Conservation (phyloP, 2,329 filamentous ascomycete genomes). For the Hypoxylon rubiginosum region DNA sequence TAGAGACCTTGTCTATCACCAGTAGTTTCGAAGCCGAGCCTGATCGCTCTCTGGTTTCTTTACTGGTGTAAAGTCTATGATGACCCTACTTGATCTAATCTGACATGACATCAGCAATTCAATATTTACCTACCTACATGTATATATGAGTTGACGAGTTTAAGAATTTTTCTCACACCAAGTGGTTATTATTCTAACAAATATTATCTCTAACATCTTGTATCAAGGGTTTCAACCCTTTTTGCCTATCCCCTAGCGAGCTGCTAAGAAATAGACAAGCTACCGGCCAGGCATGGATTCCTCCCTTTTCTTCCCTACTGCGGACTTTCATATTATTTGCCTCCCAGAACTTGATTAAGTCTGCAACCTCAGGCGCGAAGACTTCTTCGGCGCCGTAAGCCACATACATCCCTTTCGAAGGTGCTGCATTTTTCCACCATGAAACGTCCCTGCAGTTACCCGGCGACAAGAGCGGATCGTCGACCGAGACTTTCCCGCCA, state of each 20-base stretch:
- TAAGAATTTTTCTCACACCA: slow-evolving; percentile 8
- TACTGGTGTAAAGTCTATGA: slow-evolving; percentile 57
- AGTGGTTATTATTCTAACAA: slow-evolving; percentile 41
- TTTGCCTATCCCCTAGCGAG: slow-evolving; percentile 63
- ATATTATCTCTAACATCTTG: slow-evolving; percentile 54
- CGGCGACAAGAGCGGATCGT: slow-evolving; percentile 75
- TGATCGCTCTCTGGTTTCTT: slow-evolving; percentile 62
- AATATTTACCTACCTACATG: slow-evolving; percentile 15
- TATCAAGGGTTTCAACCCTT: slow-evolving; percentile 63
- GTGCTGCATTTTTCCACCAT: slow-evolving; percentile 77
- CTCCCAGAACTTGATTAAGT: slow-evolving; percentile 68
- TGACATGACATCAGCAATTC: slow-evolving; percentile 58
- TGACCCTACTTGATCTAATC: slow-evolving; percentile 76
- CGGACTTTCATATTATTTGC: slow-evolving; percentile 67
- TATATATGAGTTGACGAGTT: background rate
- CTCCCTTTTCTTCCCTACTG: slow-evolving; percentile 71
- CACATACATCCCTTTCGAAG: slow-evolving; percentile 75
- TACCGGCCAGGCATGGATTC: slow-evolving; percentile 87
- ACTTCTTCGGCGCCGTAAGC: slow-evolving; percentile 84
- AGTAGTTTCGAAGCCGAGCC: slow-evolving; percentile 66
- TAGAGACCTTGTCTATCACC: slow-evolving; percentile 54
- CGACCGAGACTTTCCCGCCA: slow-evolving; percentile 60
- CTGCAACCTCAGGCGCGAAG: slow-evolving; percentile 77
- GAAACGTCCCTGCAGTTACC: slow-evolving; percentile 75
- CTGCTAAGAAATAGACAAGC: slow-evolving; percentile 70